phyloP scores from a whole-genome alignment of 2,329 filamentous ascomycete genomes.

The Fonsecaea erecta region DNA sequence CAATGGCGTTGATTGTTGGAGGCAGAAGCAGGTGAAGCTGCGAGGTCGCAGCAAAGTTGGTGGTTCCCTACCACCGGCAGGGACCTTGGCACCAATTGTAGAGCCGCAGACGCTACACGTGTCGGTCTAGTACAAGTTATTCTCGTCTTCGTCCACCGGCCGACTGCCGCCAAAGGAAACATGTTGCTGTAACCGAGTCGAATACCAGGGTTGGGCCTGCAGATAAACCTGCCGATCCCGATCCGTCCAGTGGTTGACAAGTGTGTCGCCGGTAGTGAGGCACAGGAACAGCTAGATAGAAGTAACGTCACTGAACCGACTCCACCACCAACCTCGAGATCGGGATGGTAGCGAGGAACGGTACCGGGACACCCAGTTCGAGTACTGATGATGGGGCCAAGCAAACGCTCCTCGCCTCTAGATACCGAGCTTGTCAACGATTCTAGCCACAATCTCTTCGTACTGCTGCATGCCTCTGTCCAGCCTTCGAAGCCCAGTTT shows the following conservation, averaged over 20 bases:
- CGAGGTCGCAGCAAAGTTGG: neutral
- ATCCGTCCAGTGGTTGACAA: neutral
- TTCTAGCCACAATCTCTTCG: slow-evolving; percentile 65
- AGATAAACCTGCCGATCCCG: neutral
- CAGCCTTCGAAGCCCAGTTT: slow-evolving; percentile 59
- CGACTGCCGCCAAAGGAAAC: neutral
- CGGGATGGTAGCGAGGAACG: neutral
- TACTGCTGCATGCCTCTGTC: slow-evolving; percentile 68
- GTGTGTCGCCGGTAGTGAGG: neutral
- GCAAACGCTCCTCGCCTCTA: slow-evolving; percentile 19
- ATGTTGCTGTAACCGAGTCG: neutral
- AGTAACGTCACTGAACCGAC: neutral
- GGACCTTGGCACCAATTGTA: slow-evolving; percentile 12
- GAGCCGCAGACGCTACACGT: slow-evolving; percentile 5
- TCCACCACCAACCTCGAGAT: neutral
- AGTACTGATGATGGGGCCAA: neutral
- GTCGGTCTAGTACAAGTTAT: slow-evolving; percentile 1
- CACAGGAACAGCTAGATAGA: neutral
- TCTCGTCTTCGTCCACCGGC: neutral
- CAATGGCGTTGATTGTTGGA: neutral
- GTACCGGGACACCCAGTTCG: no score
- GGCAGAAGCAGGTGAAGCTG: slow-evolving; percentile 1
- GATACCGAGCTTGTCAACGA: slow-evolving; percentile 53
- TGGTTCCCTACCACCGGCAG: neutral
- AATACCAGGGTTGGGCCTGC: neutral